Percentiles rank a stretch among this genome's conserved stretches.
These are phyloP conservation scores for Periglandula ipomoeae DNA, from an alignment of 2,329 filamentous ascomycete genomes.

Conservation along the genomic window DNA sequence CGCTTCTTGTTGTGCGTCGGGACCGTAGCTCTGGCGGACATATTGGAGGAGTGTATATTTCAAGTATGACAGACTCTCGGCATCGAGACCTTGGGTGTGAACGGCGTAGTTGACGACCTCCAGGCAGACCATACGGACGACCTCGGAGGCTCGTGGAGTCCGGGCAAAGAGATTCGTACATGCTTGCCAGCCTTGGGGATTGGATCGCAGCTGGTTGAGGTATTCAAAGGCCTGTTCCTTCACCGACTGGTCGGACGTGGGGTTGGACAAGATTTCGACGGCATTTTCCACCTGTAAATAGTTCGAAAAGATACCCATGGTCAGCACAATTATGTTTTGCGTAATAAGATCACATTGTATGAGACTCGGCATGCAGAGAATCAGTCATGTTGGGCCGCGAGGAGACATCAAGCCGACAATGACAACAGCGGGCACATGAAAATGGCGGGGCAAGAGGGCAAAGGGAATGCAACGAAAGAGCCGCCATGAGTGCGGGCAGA, in stretches of 20 bases:
- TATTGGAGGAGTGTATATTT: slow-evolving; percentile 78
- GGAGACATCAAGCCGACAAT: not conserved
- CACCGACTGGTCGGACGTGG: slow-evolving; percentile 62
- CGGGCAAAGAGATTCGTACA: slow-evolving; percentile 81
- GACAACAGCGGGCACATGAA: not conserved
- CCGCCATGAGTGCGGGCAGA: not conserved
- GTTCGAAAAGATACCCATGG: not conserved
- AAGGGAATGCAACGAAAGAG: not conserved
- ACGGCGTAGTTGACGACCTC: slow-evolving; percentile 92
- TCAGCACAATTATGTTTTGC: slow-evolving; percentile 2
- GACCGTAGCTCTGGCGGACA: slow-evolving; percentile 64
- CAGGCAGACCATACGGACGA: slow-evolving; percentile 80
- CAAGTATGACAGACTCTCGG: slow-evolving; percentile 62
- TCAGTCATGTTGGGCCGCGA: not conserved
- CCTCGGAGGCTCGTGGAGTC: slow-evolving; percentile 65
- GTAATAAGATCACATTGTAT: not conserved
- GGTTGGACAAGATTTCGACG: slow-evolving; percentile 88
- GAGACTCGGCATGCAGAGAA: not conserved
- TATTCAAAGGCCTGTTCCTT: slow-evolving; percentile 79
- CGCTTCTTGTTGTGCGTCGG: slow-evolving; percentile 44
- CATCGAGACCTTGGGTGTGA: slow-evolving; percentile 67
- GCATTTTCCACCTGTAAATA: slow-evolving; percentile 75
- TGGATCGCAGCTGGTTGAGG: slow-evolving; percentile 66
- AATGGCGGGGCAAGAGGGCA: not conserved
- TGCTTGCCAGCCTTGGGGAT: slow-evolving; percentile 83